phyloP scores from a whole-genome alignment of 768 basidiomycete species.

The Tubosaeta sp. region DNA sequence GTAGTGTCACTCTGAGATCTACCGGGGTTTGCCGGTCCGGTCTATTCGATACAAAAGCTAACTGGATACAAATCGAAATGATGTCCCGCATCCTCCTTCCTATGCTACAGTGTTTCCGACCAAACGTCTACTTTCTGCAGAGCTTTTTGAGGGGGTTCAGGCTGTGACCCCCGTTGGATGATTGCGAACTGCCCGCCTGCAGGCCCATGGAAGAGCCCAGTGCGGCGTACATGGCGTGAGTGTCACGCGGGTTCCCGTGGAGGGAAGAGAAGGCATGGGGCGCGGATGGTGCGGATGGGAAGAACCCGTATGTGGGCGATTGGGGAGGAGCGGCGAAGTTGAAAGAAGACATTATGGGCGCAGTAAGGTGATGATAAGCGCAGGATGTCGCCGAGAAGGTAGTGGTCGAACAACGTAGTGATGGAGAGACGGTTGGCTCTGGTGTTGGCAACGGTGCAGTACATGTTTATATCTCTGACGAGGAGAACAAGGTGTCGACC shows the following conservation, averaged over 20 bases:
- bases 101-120: conserved; percentile 28
- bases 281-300: conserved; percentile 49
- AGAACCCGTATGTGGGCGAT: conserved; percentile 57
- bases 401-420: conserved; percentile 1
- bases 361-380: not conserved
- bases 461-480: conserved; percentile 26
- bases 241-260: conserved; percentile 58
- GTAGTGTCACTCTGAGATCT: conserved; percentile 1
- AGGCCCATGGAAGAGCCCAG: conserved; percentile 33
- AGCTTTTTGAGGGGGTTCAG: conserved; percentile 34
- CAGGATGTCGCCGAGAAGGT: not conserved
- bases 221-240: conserved; percentile 55
- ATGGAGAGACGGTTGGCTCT: conserved; percentile 5
- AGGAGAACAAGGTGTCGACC: conserved; percentile 27
- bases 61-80: conserved; percentile 3
- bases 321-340: conserved; percentile 40
- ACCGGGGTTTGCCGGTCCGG: conserved; percentile 31
- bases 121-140: conserved; percentile 26
- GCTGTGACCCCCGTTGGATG: conserved; percentile 21
- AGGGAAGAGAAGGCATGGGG: conserved; percentile 56
- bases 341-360: conserved; percentile 40
- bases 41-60: not conserved
- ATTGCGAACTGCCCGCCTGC: conserved; percentile 21
- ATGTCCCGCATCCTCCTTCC: conserved; percentile 6
- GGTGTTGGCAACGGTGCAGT: conserved; percentile 1